Base-by-base conservation (phyloP, 371 early-diverging fungal genomes). In the Mortierella sp. region DNA sequence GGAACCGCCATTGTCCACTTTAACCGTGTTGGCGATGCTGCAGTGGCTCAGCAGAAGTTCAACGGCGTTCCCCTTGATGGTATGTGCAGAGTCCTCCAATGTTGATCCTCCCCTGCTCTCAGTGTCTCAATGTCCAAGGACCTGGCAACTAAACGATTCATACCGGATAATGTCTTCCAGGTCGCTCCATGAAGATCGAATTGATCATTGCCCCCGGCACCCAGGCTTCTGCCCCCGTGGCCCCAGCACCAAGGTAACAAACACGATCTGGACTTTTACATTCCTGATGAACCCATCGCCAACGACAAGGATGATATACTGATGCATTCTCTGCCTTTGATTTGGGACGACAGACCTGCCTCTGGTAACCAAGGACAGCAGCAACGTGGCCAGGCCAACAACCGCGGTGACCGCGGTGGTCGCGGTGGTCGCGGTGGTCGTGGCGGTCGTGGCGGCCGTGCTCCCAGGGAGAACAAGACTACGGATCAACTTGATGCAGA, bases 1-100 rank as follows among this genome's bases (percentile, higher is more conserved):
- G 94, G 94, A 43, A 83, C 86, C 12, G 94, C 88, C 51, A 80
- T 85, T 37, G 87, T 94, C 29, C 67, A 87, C 57, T 94, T 91
- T 78, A 62, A 46, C 31, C 81, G 84, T 49, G 55, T 80, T 17
- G 79, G 71, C 31, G 90, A 94, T 57, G 89, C 92, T 5, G 62
- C 73, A 7, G 47, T 60, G 27, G 92, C 93, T 6, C 72, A 88
- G 56, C 74, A 80, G 34, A 88, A 88, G 60, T 93, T 90, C 80
- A 82, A 92, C 71, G 82, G 82, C 60, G 86, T 91, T 46, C 82
- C 86, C 3, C 84, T 92, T 17, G 93, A 93, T 80, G 86, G 88
- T 78, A 79, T 4, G 45, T 16, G 7, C 22, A 43, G 29, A 22
- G 16, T 10, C 51, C 8, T 7, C 45, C 16, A 3, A 47, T 9